Evolutionary conservation across 164 flowering plant species (phyloP), one percentile per base, ranked within the genome.

Genomic region (Dillenia turbinata): DNA sequence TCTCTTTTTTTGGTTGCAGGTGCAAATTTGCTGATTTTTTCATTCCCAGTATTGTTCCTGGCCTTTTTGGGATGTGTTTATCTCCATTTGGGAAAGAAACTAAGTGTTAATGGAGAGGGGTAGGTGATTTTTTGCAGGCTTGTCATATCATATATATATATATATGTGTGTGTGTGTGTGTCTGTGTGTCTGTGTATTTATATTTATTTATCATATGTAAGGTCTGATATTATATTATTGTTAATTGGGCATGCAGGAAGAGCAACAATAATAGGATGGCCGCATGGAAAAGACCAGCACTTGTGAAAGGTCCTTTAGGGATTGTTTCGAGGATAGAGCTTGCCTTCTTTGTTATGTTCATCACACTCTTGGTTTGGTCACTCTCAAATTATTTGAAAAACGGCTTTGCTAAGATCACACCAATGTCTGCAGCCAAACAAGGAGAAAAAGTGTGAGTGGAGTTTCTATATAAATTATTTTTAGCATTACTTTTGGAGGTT

Each of bases 291-390:
- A 66, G 70, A 24, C 88, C 95, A 7, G 58, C 79, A 55, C 63
- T 89, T 0, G 83, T 84, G 54, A 85, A 75, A 69, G 97, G 96
- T 0, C 90, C 98, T 0, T 69, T 91, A 14, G 97, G 97, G 47
- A 77, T 87, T 24, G 87, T 91, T 54, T 73, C 84, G 0, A 54
- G 72, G 57, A 78, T 63, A 15, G 96, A 91, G 73, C 59, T 87
- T 5, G 62, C 74, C 51, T 77, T 88, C 54, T 70, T 84, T 47
- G 10, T 60, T 57, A 87, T 89, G 89, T 91, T 91, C 63, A 63
- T 89, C 2, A 85, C 83, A 9, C 88, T 91, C 52, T 67, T 85
- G 47, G 52, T 85, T 56, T 91, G 96, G 96, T 80, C 80, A 3
- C 76, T 84, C 47, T 61, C 79, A 9, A 71, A 62, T 14, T 82